Percentiles rank a stretch among this genome's conserved stretches.
phyloP scores from a whole-genome alignment of 2,329 filamentous ascomycete genomes.

The Tothia fuscella region DNA sequence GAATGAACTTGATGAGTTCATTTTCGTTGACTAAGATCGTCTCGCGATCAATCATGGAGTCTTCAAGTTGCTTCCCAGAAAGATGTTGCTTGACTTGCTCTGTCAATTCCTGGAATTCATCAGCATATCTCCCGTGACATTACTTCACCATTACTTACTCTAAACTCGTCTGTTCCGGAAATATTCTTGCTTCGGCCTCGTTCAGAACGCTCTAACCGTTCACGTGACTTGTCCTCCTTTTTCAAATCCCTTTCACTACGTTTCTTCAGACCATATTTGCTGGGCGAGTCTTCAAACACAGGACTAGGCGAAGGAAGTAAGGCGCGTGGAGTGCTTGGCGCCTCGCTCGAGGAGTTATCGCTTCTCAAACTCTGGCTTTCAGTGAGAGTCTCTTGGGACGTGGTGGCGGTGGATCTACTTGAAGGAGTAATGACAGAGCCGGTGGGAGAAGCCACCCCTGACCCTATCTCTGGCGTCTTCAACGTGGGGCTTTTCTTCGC shows the following conservation, averaged over 20 bases:
- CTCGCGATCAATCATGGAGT: not conserved
- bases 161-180: not conserved
- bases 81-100: not conserved
- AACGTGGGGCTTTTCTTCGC: not conserved
- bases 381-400: conserved; percentile 2
- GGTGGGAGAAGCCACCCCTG: too few relatives aligned
- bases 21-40: conserved; percentile 2
- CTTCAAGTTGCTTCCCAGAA: not conserved
- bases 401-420: not conserved
- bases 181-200: not conserved
- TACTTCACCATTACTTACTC: not conserved
- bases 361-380: conserved; percentile 2
- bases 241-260: not conserved
- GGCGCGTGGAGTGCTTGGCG: conserved; percentile 3
- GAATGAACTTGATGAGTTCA: not conserved
- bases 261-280: conserved; percentile 5
- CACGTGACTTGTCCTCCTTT: not conserved
- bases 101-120: not conserved
- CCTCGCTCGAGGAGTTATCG: not conserved
- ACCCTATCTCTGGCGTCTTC: not conserved
- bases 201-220: not conserved
- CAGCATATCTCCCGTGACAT: too few relatives aligned
- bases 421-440: not conserved
- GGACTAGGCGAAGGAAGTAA: conserved; percentile 5
- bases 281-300: conserved; percentile 1